phyloP scores from a whole-genome alignment of 768 basidiomycete genomes.

The Clathrus columnatus region DNA sequence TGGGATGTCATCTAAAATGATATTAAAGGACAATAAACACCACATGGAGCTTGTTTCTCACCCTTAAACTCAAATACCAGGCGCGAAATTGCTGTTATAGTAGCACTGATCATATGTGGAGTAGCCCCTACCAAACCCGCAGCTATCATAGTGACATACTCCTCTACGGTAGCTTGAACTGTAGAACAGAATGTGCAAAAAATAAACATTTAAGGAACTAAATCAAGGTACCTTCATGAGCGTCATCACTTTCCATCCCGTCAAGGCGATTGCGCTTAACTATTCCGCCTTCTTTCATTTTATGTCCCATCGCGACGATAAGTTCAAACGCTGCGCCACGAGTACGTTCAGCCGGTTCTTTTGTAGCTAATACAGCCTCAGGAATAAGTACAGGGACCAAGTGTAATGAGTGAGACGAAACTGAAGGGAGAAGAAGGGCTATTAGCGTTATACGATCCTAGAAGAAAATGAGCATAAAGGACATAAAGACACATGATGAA shows the following conservation, averaged over 20 bases:
- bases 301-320: conserved; percentile 83
- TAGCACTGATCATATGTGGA: conserved; percentile 98
- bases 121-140: conserved; percentile 89
- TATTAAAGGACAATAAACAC: not conserved
- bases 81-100: conserved; percentile 87
- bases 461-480: conserved; percentile 10
- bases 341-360: conserved; percentile 92
- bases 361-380: conserved; percentile 90
- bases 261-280: conserved; percentile 71
- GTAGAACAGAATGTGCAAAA: conserved; percentile 14
- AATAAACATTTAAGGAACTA: not conserved
- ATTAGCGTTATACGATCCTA: conserved; percentile 82
- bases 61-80: conserved; percentile 95
- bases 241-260: conserved; percentile 70
- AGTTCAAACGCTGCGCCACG: conserved; percentile 84
- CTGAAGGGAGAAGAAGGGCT: conserved; percentile 51
- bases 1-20: conserved; percentile 53
- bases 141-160: conserved; percentile 94
- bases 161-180: conserved; percentile 73
- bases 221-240: conserved; percentile 29
- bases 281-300: conserved; percentile 81
- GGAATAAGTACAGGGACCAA: conserved; percentile 84
- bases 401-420: conserved; percentile 68
- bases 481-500: not conserved
- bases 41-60: too few species aligned